Evolutionary conservation across 140 eudicot species (phyloP), one percentile per base, ranked within the genome.

Genomic region (Stevia rebaudiana): DNA sequence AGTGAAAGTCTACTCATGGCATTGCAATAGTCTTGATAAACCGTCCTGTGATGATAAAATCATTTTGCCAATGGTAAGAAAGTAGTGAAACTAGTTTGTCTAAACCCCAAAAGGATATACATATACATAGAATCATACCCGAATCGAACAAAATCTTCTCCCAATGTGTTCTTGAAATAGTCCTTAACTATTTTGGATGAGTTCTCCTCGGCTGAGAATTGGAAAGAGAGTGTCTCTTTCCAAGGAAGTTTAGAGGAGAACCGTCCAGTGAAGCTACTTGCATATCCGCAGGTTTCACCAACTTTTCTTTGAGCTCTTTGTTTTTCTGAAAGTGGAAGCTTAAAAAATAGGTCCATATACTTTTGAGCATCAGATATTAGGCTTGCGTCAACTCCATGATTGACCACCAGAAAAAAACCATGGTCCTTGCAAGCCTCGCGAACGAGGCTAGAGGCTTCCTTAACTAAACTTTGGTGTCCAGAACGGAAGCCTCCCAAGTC

Each of bases 161-260:
- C 85, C 85, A 79, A 62, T 44, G 56, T 73, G 60, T 65, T 73
- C 31, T 12, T 55, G 67, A 83, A 75, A 52, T 83, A 83, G 63
- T 80, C 78, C 2, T 59, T 18, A 31, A 82, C 88, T 36, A 79
- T 65, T 16, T 63, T 47, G 70, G 78, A 61, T 0, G 71, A 55
- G 59, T 52, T 68, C 72, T 67, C 12, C 50, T 82, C 79, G 0
- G 80, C 72, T 0, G 82, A 79, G 74, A 71, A 79, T 15, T 69
- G 79, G 60, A 82, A 79, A 30, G 88, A 79, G 63, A 82, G 84
- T 25, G 88, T 82, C 73, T 82, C 88, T 65, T 82, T 82, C 88
- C 88, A 82, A 3, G 84, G 88, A 3, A 82, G 74, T 41, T 83
- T 83, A 23, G 85, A 79, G 23, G 89, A 79, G 48, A 83, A 83